Evolutionary conservation across 1,284 basidiomycete genomes (phyloP).

Genomic region (Ceraceosorus guamensis): DNA sequence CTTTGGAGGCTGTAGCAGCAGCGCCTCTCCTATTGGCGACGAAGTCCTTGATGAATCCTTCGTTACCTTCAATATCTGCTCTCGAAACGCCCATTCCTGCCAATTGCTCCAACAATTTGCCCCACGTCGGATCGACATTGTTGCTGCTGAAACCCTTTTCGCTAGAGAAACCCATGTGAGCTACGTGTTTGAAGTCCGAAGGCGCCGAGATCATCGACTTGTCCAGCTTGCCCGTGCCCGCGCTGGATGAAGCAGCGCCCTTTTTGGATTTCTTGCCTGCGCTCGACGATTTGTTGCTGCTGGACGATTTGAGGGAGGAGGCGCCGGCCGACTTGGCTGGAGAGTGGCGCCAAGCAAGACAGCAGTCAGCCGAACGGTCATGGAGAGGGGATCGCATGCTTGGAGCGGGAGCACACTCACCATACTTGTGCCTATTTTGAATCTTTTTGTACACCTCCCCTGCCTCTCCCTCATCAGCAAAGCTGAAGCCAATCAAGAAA

Average conservation of each 20-base stretch:
- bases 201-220: constrained; percentile 86
- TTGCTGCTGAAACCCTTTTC: constrained; percentile 77
- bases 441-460: constrained; percentile 85
- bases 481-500: constrained; percentile 84
- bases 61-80: constrained; percentile 63
- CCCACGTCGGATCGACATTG: constrained; percentile 90
- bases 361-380: too few species aligned
- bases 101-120: constrained; percentile 66
- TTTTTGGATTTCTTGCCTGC: constrained; percentile 43
- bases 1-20: background rate
- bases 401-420: constrained; percentile 47
- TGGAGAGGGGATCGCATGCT: background rate
- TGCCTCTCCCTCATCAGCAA: constrained; percentile 79
- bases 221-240: constrained; percentile 60
- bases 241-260: constrained; percentile 43
- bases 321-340: too few species aligned
- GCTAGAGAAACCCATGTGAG: constrained; percentile 87
- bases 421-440: constrained; percentile 60
- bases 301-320: background rate
- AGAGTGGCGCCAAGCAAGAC: too few species aligned
- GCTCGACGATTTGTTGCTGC: constrained; percentile 57
- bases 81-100: constrained; percentile 60
- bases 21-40: constrained; percentile 58
- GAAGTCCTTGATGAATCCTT: constrained; percentile 82
- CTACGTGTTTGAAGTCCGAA: constrained; percentile 72